Conservation (phyloP, 139 green algal genomes). For the Gonium pectorale region DNA sequence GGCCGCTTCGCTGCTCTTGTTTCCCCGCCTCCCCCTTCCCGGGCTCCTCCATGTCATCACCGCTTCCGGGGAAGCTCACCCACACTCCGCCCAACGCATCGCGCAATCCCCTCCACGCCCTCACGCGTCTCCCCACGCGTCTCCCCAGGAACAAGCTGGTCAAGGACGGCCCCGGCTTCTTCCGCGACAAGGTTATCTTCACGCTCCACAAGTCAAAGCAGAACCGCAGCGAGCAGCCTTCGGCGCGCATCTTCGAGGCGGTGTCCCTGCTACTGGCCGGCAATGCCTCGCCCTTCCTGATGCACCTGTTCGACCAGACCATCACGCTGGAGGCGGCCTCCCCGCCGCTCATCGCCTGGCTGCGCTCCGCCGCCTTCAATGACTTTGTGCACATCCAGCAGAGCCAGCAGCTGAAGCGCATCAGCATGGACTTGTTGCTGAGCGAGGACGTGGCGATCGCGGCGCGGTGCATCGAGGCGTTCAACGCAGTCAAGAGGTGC, state of each 20-base stretch:
- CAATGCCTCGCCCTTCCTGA: constrained; percentile 55
- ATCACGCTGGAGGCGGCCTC: constrained; percentile 50
- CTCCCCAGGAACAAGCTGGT: constrained; percentile 60
- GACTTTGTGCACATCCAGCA: constrained; percentile 53
- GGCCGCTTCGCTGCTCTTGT: too few species aligned
- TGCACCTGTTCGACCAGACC: constrained; percentile 50
- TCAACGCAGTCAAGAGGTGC: constrained; percentile 75
- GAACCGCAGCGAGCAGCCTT: constrained; percentile 54
- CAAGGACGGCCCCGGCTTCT: constrained; percentile 58
- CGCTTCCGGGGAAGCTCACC: too few species aligned
- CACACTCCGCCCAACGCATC: too few species aligned
- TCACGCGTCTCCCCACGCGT: too few species aligned
- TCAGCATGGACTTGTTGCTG: constrained; percentile 58
- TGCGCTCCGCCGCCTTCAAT: constrained; percentile 57
- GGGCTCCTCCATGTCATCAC: too few species aligned
- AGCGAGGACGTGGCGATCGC: constrained; percentile 70
- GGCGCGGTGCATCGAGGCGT: constrained; percentile 78
- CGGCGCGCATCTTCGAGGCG: constrained; percentile 41
- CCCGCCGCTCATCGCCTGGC: constrained; percentile 49
- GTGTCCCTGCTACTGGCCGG: constrained; percentile 57
- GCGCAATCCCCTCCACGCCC: too few species aligned
- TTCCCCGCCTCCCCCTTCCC: too few species aligned
- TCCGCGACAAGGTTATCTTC: constrained; percentile 53
- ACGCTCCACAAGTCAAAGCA: constrained; percentile 63
- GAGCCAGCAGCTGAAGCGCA: constrained; percentile 43